Base-by-base conservation (phyloP, 139 green algal species). In the Parachlorella kessleri region DNA sequence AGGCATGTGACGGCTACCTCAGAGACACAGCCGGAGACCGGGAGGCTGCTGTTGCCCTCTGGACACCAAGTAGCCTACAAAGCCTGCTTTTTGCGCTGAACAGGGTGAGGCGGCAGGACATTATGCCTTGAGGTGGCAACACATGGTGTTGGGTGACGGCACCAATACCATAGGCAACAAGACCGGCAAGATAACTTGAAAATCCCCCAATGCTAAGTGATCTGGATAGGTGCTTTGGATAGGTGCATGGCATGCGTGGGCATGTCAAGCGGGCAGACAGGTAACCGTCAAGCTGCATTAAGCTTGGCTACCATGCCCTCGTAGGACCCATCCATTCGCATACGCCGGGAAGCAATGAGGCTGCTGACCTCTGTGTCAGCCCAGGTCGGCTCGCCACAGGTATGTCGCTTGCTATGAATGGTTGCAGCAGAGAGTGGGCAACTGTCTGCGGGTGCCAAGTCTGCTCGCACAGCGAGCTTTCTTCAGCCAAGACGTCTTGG, bases 291-390 rank as follows among this genome's bases (percentile, higher is more conserved):
- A 30, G 6, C 35, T 5, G 23, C 6, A 3, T 32, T 35, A 21
- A 53, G 53, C 23, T n/a, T n/a, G n/a, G n/a, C n/a, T n/a, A n/a
- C n/a, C n/a, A n/a, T n/a, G n/a, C n/a, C n/a, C n/a, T n/a, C n/a
- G 48, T 59, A 59, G 48, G 75, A 80, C 75, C 75, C 75, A 40
- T 72, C 54, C 75, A 63, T 80, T 21, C 65, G 65, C 0, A 41
- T 80, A 8, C 33, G 75, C 30, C 41, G 75, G 18, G 75, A 79
- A 41, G 66, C 32, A 2, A 59, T 80, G 65, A 48, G 42, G 5
- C 75, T 73, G 42, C 64, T 80, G 30, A 68, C 41, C 54, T 32
- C 23, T 5, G 67, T 72, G 28, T 39, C 65, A 0, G 33, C 64
- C 33, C n/a, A n/a, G 3, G 42, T 48, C 24, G 75, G 65, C 10